These are phyloP conservation scores for Mercurialis annua DNA, from an alignment of 345 rosid genomes.

Conservation along the genomic window DNA sequence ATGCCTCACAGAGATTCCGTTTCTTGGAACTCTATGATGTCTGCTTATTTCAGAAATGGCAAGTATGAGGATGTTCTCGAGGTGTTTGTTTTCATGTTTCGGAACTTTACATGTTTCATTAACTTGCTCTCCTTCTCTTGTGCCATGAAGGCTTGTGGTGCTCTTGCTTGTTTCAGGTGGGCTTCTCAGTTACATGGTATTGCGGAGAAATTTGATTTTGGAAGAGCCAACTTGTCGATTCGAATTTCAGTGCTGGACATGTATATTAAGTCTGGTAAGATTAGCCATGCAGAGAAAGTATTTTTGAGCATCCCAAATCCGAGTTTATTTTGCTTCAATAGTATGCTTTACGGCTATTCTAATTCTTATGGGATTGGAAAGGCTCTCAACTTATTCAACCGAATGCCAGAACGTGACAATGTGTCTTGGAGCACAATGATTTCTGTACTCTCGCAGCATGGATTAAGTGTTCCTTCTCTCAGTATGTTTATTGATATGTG, in stretches of 20 bases:
- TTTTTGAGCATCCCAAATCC: slow-evolving; percentile 20
- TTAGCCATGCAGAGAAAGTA: slow-evolving; percentile 14
- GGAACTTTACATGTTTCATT: neutral
- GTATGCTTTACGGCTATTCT: slow-evolving; percentile 30
- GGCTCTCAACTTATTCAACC: slow-evolving; percentile 23
- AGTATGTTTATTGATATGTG: slow-evolving; percentile 28
- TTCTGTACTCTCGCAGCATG: slow-evolving; percentile 24
- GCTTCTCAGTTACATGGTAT: slow-evolving; percentile 24
- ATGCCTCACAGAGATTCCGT: slow-evolving; percentile 27
- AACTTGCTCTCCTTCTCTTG: slow-evolving; percentile 12
- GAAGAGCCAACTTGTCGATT: neutral
- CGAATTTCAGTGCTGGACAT: slow-evolving; percentile 17
- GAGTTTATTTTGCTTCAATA: slow-evolving; percentile 27
- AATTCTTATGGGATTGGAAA: slow-evolving; percentile 17
- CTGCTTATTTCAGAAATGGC: slow-evolving; percentile 15
- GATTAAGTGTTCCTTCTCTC: slow-evolving; percentile 18
- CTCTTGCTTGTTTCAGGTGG: slow-evolving; percentile 18
- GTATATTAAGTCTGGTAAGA: slow-evolving; percentile 22
- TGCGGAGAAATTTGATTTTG: slow-evolving; percentile 12
- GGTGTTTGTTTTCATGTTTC: slow-evolving; percentile 19
- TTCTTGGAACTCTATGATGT: slow-evolving; percentile 30
- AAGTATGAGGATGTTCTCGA: slow-evolving; percentile 1
- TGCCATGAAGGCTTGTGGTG: slow-evolving; percentile 30
- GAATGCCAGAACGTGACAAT: slow-evolving; percentile 25
- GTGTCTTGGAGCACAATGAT: slow-evolving; percentile 31